Percentiles rank a stretch among this genome's conserved stretches.
Conservation (phyloP, 2,329 filamentous ascomycete genomes). For the Ophiostoma sp. region DNA sequence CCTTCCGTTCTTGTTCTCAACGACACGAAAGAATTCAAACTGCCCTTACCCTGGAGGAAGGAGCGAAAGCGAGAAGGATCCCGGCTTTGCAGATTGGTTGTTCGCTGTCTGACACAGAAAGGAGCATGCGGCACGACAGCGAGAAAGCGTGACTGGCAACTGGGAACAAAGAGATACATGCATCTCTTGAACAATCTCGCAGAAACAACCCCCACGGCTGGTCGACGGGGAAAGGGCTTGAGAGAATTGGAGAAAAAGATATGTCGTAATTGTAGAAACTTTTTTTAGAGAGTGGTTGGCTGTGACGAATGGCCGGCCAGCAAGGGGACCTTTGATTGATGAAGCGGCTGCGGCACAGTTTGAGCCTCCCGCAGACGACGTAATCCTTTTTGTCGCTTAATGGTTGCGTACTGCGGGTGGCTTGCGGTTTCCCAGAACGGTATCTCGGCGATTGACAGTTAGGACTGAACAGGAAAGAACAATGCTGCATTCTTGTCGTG, state of each 20-base stretch:
- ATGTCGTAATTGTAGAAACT: not conserved
- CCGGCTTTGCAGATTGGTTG: not conserved
- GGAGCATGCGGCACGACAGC: not conserved
- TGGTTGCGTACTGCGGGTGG: not conserved
- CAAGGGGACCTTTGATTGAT: not conserved
- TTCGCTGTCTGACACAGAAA: not conserved
- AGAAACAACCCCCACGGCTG: conserved; percentile 5
- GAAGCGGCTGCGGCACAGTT: conserved; percentile 16
- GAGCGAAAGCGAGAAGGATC: not conserved
- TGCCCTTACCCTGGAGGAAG: not conserved
- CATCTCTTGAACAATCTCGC: not conserved
- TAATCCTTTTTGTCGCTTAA: not conserved
- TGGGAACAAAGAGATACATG: not conserved
- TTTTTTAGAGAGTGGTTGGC: not conserved
- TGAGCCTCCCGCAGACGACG: conserved; percentile 9
- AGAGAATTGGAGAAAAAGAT: not conserved
- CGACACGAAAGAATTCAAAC: not conserved
- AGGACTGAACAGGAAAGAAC: not conserved
- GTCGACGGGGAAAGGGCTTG: conserved; percentile 3
- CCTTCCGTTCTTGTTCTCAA: not conserved
- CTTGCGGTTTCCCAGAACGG: not conserved
- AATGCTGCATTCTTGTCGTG: not conserved
- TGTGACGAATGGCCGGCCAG: not conserved
- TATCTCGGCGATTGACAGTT: not conserved
- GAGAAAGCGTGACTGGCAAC: not conserved